phyloP scores from a whole-genome alignment of 176 grass and related monocot genomes.

The Avena sativa region DNA sequence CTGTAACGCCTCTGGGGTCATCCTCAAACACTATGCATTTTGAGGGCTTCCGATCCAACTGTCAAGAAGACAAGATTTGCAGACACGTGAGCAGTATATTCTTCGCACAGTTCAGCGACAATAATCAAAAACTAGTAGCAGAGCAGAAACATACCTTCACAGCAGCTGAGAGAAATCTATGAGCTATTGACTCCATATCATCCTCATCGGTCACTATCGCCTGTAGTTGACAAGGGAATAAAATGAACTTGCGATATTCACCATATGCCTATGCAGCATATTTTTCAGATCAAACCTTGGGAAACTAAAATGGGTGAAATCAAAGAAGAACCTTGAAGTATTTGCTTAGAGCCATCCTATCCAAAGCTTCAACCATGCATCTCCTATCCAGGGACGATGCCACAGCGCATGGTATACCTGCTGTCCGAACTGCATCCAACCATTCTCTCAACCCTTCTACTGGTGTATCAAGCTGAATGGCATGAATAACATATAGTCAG shows the following conservation, averaged over 20 bases:
- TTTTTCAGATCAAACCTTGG: conserved; percentile 29
- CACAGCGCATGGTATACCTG: conserved; percentile 88
- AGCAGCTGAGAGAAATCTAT: conserved; percentile 95
- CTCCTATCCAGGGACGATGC: conserved; percentile 83
- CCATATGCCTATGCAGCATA: neutral
- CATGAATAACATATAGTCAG: conserved; percentile 1
- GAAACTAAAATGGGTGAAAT: neutral
- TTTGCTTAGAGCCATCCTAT: conserved; percentile 78
- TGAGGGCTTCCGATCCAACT: conserved; percentile 95
- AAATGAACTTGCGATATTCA: neutral
- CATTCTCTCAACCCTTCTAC: conserved; percentile 89
- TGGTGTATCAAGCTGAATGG: conserved; percentile 75
- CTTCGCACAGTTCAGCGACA: neutral
- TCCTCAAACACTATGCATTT: conserved; percentile 98
- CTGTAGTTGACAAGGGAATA: conserved; percentile 47
- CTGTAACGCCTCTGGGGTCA: conserved; percentile 81
- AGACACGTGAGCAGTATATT: conserved; percentile 7
- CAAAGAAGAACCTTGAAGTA: conserved; percentile 75
- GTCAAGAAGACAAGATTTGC: conserved; percentile 22
- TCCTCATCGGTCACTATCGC: conserved; percentile 89
- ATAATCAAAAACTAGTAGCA: neutral
- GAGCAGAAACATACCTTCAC: conserved; percentile 65
- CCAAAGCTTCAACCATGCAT: conserved; percentile 81
- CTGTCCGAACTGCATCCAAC: conserved; percentile 86
- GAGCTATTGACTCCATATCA: conserved; percentile 96